Base-by-base conservation (phyloP, 1,284 basidiomycete genomes). In the Apiotrichum mycotoxinovorans region DNA sequence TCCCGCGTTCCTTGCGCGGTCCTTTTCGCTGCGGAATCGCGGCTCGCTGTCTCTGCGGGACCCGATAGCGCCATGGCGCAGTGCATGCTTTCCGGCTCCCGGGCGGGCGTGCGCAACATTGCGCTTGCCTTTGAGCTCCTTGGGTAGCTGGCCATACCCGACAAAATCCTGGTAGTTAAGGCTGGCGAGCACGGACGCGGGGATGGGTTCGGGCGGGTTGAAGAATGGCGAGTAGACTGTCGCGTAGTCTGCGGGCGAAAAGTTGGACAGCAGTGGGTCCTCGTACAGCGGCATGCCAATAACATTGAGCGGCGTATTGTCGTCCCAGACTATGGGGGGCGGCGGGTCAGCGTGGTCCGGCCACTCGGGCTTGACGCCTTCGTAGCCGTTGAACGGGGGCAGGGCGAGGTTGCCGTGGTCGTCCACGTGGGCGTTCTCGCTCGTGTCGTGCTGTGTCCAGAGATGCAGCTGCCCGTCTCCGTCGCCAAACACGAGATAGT, bases 401-500 rank as follows among this genome's bases (percentile, higher is more conserved):
- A 79, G 50, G 15, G 54, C 47, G 40, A 75, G 45, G 38, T 59
- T 62, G 15, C 74, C 72, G 47, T 67, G 58, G 15, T 66, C 65
- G 44, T 71, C 66, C 40, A 71, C 62, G 37, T 67, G 52, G 50
- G 77, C 80, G 8, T 76, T 75, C 4, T 83, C 83, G n/a, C 84
- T 85, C 51, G 85, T 84, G 30, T 83, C 79, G 34, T 84, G 84
- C 54, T 85, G 85, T 4, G 90, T 88, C 79, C 94, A 83, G 18
- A 98, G 79, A 73, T 96, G 90, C 8, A 98, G 83, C 12, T 82
- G 80, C 10, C 94, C 93, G 52, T 92, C 87, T 0, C 86, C 87
- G 67, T 97, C 94, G 2, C 91, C 93, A 65, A 96, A 94, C 0
- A 91, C 93, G 67, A 98, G 81, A 68, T 92, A 96, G 49, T 90